Percentiles rank a stretch among this genome's conserved stretches.
phyloP scores from a whole-genome alignment of 2,329 filamentous ascomycete species.

The Fusarium burgessii region DNA sequence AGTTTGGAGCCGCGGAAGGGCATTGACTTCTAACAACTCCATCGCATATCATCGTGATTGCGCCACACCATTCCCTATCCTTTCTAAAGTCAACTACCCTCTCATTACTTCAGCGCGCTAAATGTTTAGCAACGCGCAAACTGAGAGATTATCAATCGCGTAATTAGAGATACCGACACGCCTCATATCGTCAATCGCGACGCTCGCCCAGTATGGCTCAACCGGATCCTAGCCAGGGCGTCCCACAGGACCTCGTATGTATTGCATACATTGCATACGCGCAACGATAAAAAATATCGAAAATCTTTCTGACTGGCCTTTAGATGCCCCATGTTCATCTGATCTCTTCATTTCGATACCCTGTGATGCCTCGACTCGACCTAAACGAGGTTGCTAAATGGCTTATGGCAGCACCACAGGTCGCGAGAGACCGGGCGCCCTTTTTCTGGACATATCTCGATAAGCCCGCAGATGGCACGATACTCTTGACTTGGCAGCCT shows the following conservation, averaged over 20 bases:
- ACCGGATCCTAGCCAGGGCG: conserved; percentile 57
- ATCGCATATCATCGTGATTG: conserved; percentile 37
- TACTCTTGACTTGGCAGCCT: conserved; percentile 91
- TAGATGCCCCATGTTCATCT: conserved; percentile 92
- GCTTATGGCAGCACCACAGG: conserved; percentile 84
- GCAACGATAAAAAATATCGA: not conserved
- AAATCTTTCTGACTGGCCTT: conserved; percentile 32
- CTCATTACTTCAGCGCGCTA: not conserved
- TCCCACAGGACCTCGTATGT: conserved; percentile 58
- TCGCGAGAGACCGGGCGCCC: conserved; percentile 84
- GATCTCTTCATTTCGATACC: conserved; percentile 85
- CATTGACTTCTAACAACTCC: conserved; percentile 41
- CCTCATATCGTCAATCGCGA: conserved; percentile 35
- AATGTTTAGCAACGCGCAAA: not conserved
- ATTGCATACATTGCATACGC: not conserved
- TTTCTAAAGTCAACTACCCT: conserved; percentile 7
- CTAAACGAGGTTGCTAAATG: conserved; percentile 84
- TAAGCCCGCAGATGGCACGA: conserved; percentile 81
- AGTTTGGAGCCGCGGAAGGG: conserved; percentile 51
- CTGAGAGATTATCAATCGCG: conserved; percentile 33
- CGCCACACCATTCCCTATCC: conserved; percentile 41
- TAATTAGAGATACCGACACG: conserved; percentile 27
- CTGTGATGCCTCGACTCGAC: conserved; percentile 76
- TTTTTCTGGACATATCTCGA: conserved; percentile 96
- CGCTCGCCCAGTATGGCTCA: conserved; percentile 53